A percentile compares a stretch with the other conserved stretches of the same genome.
Conservation (phyloP, 2,329 filamentous ascomycete genomes). For the Pseudogymnoascus sp. region DNA sequence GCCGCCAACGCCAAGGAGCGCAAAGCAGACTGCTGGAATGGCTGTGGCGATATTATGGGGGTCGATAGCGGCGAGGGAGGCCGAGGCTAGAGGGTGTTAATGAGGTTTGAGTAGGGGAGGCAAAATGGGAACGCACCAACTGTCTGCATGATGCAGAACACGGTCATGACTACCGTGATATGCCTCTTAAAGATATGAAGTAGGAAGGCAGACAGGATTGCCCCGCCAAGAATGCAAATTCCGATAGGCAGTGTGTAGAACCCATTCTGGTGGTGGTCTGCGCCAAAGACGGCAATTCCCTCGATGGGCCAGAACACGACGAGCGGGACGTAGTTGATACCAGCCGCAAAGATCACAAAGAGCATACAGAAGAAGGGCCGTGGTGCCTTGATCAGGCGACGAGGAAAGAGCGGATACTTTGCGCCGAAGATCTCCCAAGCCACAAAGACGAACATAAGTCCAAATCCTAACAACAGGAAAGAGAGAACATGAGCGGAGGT, state of each 20-base stretch:
- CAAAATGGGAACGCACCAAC: constrained; percentile 27
- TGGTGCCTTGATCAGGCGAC: constrained; percentile 38
- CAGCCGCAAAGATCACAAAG: constrained; percentile 27
- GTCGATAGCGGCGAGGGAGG: constrained; percentile 38
- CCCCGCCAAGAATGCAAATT: constrained; percentile 53
- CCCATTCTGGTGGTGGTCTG: constrained; percentile 55
- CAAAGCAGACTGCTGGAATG: constrained; percentile 50
- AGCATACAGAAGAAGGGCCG: constrained; percentile 30
- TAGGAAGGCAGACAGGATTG: constrained; percentile 48
- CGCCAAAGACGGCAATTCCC: constrained; percentile 55
- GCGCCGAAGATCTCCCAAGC: constrained; percentile 20
- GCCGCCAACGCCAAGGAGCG: constrained; percentile 56
- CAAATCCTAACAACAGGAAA: constrained; percentile 16
- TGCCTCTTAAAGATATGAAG: constrained; percentile 49
- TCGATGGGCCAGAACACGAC: constrained; percentile 55
- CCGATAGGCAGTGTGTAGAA: constrained; percentile 56
- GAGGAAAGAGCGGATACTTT: constrained; percentile 6
- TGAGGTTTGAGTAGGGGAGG: not conserved
- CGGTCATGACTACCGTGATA: constrained; percentile 48
- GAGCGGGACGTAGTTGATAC: not conserved
- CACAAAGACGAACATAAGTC: constrained; percentile 17
- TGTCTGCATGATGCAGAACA: constrained; percentile 45
- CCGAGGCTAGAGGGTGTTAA: constrained; percentile 30
- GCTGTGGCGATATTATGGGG: constrained; percentile 46
- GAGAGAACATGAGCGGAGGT: constrained; percentile 31